Conservation (phyloP, 148 eudicot species). For the Chenopodium suecicum region DNA sequence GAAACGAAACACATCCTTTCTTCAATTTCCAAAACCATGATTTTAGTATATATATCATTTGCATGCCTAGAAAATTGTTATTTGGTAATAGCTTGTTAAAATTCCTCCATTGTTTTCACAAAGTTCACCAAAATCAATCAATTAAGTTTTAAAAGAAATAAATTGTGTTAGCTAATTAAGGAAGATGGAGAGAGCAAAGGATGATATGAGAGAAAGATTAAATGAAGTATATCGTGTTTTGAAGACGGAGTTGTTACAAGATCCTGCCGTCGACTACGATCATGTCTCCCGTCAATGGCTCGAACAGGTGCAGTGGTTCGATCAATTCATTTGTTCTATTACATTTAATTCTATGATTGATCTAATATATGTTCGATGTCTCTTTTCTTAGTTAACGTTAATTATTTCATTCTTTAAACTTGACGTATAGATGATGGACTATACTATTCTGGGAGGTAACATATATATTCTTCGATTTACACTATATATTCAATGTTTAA, state of each 20-base stretch:
- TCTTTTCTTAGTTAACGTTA: background rate
- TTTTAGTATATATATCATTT: too few relatives aligned
- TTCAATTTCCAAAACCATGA: too few relatives aligned
- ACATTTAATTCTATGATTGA: background rate
- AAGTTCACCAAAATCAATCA: too few relatives aligned
- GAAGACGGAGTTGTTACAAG: slow-evolving; percentile 45
- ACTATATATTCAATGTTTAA: background rate
- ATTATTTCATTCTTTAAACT: too few relatives aligned
- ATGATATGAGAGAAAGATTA: slow-evolving; percentile 25
- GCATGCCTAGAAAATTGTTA: too few relatives aligned
- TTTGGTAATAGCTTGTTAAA: too few relatives aligned
- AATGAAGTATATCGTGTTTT: slow-evolving; percentile 35
- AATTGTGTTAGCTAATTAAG: too few relatives aligned
- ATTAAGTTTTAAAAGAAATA: too few relatives aligned
- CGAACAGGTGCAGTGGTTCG: slow-evolving; percentile 28
- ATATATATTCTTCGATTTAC: background rate
- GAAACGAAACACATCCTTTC: too few relatives aligned
- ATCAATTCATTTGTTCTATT: too few relatives aligned
- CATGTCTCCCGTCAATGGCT: slow-evolving; percentile 49
- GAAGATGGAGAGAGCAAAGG: slow-evolving; percentile 11
- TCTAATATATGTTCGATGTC: background rate
- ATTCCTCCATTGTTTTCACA: too few relatives aligned
- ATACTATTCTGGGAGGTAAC: slow-evolving; percentile 40
- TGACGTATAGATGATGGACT: slow-evolving; percentile 31
- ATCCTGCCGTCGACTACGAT: slow-evolving; percentile 42